Evolutionary conservation across 2,329 filamentous ascomycete genomes (phyloP).

Genomic region (Cladophialophora carrionii): DNA sequence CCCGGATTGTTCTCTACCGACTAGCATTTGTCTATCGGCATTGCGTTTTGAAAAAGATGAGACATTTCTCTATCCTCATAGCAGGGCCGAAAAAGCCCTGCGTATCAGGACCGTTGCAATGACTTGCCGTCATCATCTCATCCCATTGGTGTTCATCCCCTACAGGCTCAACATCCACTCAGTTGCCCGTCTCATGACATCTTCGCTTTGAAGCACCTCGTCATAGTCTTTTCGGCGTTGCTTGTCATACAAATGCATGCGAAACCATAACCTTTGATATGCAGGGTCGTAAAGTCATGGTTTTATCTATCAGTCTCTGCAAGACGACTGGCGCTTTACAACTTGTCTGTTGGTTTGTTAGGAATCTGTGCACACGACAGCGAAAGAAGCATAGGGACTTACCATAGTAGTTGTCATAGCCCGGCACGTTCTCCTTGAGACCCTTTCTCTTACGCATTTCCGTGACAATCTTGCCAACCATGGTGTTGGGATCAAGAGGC

Average conservation of each 20-base stretch:
- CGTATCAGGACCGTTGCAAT: slow-evolving; percentile 6
- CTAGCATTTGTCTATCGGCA: slow-evolving; percentile 14
- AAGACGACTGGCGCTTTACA: slow-evolving; percentile 61
- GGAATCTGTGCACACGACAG: slow-evolving; percentile 42
- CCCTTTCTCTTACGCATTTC: slow-evolving; percentile 99
- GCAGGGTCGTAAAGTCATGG: slow-evolving; percentile 34
- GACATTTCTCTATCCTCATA: slow-evolving; percentile 16
- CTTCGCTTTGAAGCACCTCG: slow-evolving; percentile 12
- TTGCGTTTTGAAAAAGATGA: slow-evolving; percentile 3
- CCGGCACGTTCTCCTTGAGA: slow-evolving; percentile 94
- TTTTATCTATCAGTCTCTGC: slow-evolving; percentile 29
- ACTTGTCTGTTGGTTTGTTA: slow-evolving; percentile 73
- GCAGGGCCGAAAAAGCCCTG: slow-evolving; percentile 12
- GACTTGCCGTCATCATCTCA: slow-evolving; percentile 10
- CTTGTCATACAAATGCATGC: slow-evolving; percentile 26
- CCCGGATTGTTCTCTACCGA: background rate
- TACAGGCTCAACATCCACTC: slow-evolving; percentile 19
- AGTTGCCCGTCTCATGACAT: slow-evolving; percentile 1
- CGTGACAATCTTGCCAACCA: slow-evolving; percentile 80
- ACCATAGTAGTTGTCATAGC: slow-evolving; percentile 77
- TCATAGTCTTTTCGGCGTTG: slow-evolving; percentile 18
- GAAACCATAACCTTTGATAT: slow-evolving; percentile 28
- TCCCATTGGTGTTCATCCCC: background rate
- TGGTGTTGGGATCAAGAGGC: slow-evolving; percentile 78
- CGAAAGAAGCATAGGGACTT: slow-evolving; percentile 55